Conservation (phyloP, 805 yeast species). For the Danielia oregonensis region DNA sequence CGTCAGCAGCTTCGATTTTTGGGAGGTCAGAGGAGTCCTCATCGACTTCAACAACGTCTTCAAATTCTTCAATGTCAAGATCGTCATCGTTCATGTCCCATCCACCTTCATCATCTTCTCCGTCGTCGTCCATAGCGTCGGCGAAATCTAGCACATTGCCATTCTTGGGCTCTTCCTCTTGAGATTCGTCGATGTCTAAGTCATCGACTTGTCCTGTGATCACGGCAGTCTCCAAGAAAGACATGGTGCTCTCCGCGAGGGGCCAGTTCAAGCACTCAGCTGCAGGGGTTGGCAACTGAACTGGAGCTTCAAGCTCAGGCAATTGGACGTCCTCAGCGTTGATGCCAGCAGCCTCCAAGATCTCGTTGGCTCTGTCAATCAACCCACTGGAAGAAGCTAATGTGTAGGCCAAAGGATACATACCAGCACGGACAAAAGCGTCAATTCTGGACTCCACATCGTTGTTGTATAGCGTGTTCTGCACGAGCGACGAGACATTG, state of each 20-base stretch:
- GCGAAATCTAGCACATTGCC: conserved; percentile 14
- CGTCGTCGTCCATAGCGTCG: conserved; percentile 25
- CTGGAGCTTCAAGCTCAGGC: conserved; percentile 48
- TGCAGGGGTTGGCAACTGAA: conserved; percentile 47
- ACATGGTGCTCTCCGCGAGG: conserved; percentile 61
- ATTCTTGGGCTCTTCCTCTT: background rate
- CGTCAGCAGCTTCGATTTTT: conserved; percentile 32
- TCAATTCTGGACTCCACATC: conserved; percentile 72
- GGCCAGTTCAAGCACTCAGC: conserved; percentile 69
- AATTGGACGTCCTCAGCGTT: conserved; percentile 58
- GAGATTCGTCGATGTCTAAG: conserved; percentile 33
- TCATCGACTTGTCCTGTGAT: conserved; percentile 69
- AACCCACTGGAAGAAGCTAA: conserved; percentile 86
- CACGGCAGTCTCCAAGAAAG: conserved; percentile 83
- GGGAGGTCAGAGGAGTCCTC: conserved; percentile 12
- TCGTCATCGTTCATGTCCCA: conserved; percentile 85
- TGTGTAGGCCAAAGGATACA: conserved; percentile 87
- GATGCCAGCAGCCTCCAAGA: conserved; percentile 67
- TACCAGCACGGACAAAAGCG: conserved; percentile 72
- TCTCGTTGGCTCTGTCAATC: conserved; percentile 66
- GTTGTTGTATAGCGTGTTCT: conserved; percentile 75
- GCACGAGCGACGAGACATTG: conserved; percentile 74
- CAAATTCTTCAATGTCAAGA: conserved; percentile 52
- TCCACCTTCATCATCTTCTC: conserved; percentile 61
- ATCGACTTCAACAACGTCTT: conserved; percentile 22